Evolutionary conservation across 345 rosid species (phyloP), one percentile per base, ranked within the genome.

Genomic region (Eutrema japonicum): DNA sequence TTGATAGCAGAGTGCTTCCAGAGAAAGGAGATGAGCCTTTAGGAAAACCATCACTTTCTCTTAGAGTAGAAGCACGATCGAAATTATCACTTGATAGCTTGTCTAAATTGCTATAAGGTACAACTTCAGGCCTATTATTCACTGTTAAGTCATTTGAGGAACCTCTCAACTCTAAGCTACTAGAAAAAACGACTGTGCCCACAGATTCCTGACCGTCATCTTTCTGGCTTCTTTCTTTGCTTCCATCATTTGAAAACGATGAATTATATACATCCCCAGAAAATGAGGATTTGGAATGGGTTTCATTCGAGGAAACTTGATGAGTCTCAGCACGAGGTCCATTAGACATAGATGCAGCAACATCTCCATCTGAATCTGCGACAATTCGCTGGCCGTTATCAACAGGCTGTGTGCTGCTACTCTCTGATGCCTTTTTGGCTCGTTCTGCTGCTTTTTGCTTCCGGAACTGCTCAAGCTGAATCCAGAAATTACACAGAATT

Each of bases 391-490:
- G 64, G 50, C 82, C 71, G 54, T 60, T 72, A 69, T 82, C 85
- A 66, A 85, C 74, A 84, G 65, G 64, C 36, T 68, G 43, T 79
- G 80, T 53, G 54, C 75, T 89, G 70, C 61, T 74, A 55, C 38
- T 76, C 52, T 83, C 61, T 33, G 83, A 67, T 30, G 83, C 81
- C 80, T 90, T 92, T 80, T 86, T 92, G 18, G 94, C 91, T 75
- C 82, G 78, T 41, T 88, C 97, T 29, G 96, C 96, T 56, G 97
- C 99, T 71, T 90, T 96, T 84, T 85, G 88, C 90, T 89, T 96
- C 14, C 99, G 94, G 47, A 96, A 96, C 83, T 90, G 96, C 83
- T 96, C 99, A 76, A 96, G 84, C 99, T 96, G 82, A 6, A 53
- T 35, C 36, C 56, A 77, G 4, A 40, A 48, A 43, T 49, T 4